Conservation (phyloP, 768 basidiomycete genomes). For the Suillus spraguei region DNA sequence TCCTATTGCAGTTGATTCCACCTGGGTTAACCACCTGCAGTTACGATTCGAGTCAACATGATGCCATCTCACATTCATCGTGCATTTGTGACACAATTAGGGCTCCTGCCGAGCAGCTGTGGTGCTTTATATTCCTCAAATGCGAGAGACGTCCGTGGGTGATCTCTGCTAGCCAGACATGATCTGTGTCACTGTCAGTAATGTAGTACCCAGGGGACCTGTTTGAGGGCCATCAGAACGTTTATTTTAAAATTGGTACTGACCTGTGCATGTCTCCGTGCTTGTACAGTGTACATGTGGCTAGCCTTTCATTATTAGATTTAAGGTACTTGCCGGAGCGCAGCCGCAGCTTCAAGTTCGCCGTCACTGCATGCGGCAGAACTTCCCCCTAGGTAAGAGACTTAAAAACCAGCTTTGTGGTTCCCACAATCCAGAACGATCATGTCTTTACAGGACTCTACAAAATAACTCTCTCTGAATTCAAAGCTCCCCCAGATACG, state of each 20-base stretch:
- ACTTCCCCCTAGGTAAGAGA: background rate
- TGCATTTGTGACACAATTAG: background rate
- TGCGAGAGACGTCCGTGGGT: background rate
- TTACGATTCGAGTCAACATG: background rate
- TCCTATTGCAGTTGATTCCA: background rate
- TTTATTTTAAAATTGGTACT: background rate
- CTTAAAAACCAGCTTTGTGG: background rate
- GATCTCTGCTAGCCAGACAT: background rate
- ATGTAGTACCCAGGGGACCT: background rate
- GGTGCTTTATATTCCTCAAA: background rate
- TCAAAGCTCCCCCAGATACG: background rate
- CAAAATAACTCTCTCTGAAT: background rate
- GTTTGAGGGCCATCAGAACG: background rate
- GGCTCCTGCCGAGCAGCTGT: background rate
- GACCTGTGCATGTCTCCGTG: background rate
- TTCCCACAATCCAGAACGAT: background rate
- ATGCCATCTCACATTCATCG: background rate
- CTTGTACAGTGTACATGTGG: no score
- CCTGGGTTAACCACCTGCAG: background rate
- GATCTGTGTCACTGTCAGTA: background rate
- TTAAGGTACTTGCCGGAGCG: background rate
- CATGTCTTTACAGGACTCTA: background rate
- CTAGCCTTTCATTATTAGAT: background rate
- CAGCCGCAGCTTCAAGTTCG: background rate
- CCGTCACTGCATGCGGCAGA: background rate